Conservation (phyloP, 129 eudicot genomes). For the Erigeron canadensis region DNA sequence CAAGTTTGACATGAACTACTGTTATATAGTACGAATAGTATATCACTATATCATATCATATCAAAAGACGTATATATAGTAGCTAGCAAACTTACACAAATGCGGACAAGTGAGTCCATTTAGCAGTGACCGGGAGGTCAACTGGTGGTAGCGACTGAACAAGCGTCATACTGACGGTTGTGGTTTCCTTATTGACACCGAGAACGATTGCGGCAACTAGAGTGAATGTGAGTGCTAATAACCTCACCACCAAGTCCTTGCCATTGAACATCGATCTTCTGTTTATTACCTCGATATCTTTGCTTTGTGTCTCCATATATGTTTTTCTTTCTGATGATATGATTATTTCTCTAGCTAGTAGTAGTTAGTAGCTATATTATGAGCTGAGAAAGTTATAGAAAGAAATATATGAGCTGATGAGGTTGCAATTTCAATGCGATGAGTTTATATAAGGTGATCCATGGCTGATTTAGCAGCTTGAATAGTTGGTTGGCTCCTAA, state of each 20-base stretch:
- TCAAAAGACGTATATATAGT: no score
- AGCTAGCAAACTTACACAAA: conserved; percentile 33
- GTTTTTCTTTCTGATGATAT: not conserved
- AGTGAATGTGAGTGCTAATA: conserved; percentile 52
- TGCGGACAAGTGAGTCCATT: conserved; percentile 54
- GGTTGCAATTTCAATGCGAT: not conserved
- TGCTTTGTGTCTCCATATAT: conserved; percentile 28
- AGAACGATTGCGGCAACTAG: conserved; percentile 52
- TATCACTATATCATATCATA: no score
- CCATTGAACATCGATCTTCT: conserved; percentile 1
- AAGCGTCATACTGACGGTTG: conserved; percentile 34
- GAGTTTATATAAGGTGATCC: not conserved
- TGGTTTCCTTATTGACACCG: conserved; percentile 58
- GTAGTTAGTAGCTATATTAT: not conserved
- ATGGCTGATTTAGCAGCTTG: not conserved
- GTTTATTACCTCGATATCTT: conserved; percentile 26
- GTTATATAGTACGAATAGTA: no score
- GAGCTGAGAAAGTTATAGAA: no score
- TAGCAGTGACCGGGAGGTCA: conserved; percentile 60
- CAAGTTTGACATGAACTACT: no score
- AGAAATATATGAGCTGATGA: no score
- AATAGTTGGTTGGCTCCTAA: conserved; percentile 8
- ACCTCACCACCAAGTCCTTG: conserved; percentile 41
- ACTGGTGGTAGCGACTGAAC: conserved; percentile 64
- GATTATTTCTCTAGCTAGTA: not conserved